A percentile compares a stretch with the other conserved stretches of the same genome.
These are phyloP conservation scores for Trematosphaeria pertusa DNA, from an alignment of 2,329 filamentous ascomycete species.

Conservation along the genomic window DNA sequence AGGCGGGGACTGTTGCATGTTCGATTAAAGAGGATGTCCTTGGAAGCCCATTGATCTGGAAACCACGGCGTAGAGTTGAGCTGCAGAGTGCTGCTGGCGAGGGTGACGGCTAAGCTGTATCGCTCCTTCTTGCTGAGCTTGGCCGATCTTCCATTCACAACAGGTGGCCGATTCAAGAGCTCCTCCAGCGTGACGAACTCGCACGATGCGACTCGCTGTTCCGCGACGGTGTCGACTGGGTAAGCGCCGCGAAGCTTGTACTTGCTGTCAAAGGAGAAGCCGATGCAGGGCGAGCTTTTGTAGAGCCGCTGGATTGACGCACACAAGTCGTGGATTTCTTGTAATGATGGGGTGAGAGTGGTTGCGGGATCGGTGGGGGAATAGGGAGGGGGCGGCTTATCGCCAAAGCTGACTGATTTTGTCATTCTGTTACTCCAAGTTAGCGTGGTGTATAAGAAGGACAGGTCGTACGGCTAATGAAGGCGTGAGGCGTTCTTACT, in stretches of 20 bases:
- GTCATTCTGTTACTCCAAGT: slow-evolving; percentile 29
- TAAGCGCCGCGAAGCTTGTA: slow-evolving; percentile 40
- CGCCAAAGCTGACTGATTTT: slow-evolving; percentile 44
- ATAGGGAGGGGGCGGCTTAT: slow-evolving; percentile 39
- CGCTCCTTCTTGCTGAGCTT: slow-evolving; percentile 46
- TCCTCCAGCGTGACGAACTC: slow-evolving; percentile 41
- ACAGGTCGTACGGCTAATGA: too few species aligned
- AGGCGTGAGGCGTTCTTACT: too few species aligned
- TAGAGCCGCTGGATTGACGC: slow-evolving; percentile 40
- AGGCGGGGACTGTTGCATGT: slow-evolving; percentile 21
- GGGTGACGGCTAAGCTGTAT: slow-evolving; percentile 43
- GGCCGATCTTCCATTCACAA: slow-evolving; percentile 30
- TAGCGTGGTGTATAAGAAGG: too few species aligned
- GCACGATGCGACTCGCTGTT: slow-evolving; percentile 17
- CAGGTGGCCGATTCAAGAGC: slow-evolving; percentile 34
- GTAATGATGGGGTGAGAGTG: slow-evolving; percentile 14
- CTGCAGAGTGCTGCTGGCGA: slow-evolving; percentile 45
- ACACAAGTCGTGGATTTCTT: slow-evolving; percentile 46
- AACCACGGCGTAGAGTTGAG: slow-evolving; percentile 48
- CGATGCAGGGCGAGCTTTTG: slow-evolving; percentile 34
- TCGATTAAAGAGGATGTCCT: slow-evolving; percentile 43
- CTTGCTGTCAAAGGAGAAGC: slow-evolving; percentile 42
- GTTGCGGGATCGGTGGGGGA: slow-evolving; percentile 29
- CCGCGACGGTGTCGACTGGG: slow-evolving; percentile 20
- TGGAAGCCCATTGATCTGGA: slow-evolving; percentile 40